phyloP scores from a whole-genome alignment of 495 filamentous ascomycete genomes.

The Penicillium herquei region DNA sequence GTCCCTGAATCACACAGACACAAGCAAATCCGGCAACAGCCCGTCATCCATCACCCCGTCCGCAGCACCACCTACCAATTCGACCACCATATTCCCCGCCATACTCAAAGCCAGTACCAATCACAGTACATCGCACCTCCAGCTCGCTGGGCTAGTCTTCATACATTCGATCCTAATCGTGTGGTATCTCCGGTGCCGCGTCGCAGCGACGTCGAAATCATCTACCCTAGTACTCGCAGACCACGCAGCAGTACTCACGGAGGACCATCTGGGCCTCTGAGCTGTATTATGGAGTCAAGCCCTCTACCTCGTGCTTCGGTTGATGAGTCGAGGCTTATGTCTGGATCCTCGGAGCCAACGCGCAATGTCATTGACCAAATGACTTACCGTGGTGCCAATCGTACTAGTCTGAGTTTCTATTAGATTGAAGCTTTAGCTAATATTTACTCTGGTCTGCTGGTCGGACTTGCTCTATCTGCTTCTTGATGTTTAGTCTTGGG shows the following conservation, averaged over 20 bases:
- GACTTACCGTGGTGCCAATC: conserved; percentile 36
- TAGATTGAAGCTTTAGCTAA: conserved; percentile 7
- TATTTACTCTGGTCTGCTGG: conserved; percentile 20
- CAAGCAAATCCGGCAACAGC: conserved; percentile 11
- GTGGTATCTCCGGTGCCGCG: conserved; percentile 21
- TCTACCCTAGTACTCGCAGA: conserved; percentile 38
- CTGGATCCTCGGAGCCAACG: conserved; percentile 4
- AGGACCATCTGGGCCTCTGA: conserved; percentile 24
- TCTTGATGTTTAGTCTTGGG: conserved; percentile 6
- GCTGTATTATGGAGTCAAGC: conserved; percentile 35
- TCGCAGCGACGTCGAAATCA: conserved; percentile 34
- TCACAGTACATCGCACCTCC: conserved; percentile 20
- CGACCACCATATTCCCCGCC: conserved; percentile 29
- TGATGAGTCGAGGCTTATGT: conserved; percentile 16
- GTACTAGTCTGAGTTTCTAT: conserved; percentile 32
- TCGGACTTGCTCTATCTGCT: conserved; percentile 13
- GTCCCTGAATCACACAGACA: conserved; percentile 8
- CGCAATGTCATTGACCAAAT: conserved; percentile 24
- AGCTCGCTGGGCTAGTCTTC: conserved; percentile 18
- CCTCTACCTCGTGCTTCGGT: conserved; percentile 22
- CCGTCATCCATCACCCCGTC: conserved; percentile 8
- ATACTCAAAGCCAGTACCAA: conserved; percentile 31
- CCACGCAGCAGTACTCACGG: conserved; percentile 38
- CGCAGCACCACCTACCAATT: conserved; percentile 28
- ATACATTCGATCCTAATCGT: conserved; percentile 22